Evolutionary conservation across 2,329 filamentous ascomycete species (phyloP).

Genomic region (Alternaria brassicae): DNA sequence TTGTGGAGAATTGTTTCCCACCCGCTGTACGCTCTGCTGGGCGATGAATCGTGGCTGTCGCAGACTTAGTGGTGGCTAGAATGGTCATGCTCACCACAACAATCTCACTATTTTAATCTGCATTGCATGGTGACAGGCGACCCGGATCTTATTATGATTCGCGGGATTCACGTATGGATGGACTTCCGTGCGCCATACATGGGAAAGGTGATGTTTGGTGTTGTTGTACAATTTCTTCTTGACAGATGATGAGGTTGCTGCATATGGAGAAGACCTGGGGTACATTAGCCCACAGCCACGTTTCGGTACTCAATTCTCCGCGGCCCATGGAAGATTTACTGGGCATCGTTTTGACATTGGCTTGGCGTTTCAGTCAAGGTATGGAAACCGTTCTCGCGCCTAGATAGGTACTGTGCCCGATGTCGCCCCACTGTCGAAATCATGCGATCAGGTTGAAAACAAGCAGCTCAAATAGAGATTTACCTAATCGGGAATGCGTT

Average conservation of each 20-base stretch:
- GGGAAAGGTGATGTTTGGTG: neutral
- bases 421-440: no score
- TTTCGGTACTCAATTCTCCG: neutral
- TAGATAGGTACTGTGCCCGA: no score
- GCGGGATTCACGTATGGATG: neutral
- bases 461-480: neutral
- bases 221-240: neutral
- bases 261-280: neutral
- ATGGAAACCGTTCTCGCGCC: no score
- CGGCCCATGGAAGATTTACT: neutral
- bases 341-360: conserved; percentile 4
- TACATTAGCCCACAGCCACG: conserved; percentile 3
- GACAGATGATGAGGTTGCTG: neutral
- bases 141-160: neutral
- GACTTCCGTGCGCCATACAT: neutral
- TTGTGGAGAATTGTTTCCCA: conserved; percentile 17
- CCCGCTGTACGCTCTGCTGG: neutral
- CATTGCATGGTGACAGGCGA: neutral
- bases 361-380: conserved; percentile 10
- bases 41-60: conserved; percentile 6
- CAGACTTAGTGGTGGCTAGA: conserved; percentile 10
- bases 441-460: no score
- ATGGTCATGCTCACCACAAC: conserved; percentile 5
- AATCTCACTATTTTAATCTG: neutral
- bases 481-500: neutral